Evolutionary conservation across 148 eudicot species (phyloP), one percentile per base, ranked within the genome.

Genomic region (Chenopodium album): DNA sequence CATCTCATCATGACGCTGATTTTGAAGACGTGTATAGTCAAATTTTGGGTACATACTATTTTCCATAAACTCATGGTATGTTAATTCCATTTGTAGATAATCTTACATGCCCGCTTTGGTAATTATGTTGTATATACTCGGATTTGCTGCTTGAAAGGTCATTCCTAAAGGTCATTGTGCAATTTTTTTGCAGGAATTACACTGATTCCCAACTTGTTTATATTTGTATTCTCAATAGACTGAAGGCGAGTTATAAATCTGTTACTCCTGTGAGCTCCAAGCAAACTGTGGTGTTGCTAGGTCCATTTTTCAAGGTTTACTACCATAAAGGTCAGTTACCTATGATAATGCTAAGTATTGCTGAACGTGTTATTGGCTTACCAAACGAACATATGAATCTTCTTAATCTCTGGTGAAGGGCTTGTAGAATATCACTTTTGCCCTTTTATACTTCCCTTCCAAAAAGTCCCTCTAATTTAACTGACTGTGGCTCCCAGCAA

Each of bases 161-260:
- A 47, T 50, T 64, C 22, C 79, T 52, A 59, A 67, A 41, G 64
- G 17, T 65, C 34, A 20, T 62, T 20, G 12, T 76, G 80, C 62
- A 2, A 62, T 32, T 29, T 48, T 29, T 4, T 60, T 80, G 50
- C 86, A 84, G 86, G 86, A 71, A 22, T 63, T n/a, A 32, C 76
- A 31, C 76, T 60, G 4, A 8, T 74, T 83, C 37, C 75, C 26
- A 26, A 66, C 82, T 29, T 75, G 79, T 84, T 69, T 37, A 44
- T 78, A 82, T 22, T 0, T 78, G 67, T 68, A 79, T 78, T 19
- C 4, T 29, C 79, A 32, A 76, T 60, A 19, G 65, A 62, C 48
- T 29, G 71, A 80, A 47, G 74, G 60, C 70, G 76, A 56, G n/a
- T 71, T 32, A n/a, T 70, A 52, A 32, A 29, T 7, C 23, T 59